Evolutionary conservation across 1,284 basidiomycete species (phyloP).

Genomic region (Apiotrichum siamense): DNA sequence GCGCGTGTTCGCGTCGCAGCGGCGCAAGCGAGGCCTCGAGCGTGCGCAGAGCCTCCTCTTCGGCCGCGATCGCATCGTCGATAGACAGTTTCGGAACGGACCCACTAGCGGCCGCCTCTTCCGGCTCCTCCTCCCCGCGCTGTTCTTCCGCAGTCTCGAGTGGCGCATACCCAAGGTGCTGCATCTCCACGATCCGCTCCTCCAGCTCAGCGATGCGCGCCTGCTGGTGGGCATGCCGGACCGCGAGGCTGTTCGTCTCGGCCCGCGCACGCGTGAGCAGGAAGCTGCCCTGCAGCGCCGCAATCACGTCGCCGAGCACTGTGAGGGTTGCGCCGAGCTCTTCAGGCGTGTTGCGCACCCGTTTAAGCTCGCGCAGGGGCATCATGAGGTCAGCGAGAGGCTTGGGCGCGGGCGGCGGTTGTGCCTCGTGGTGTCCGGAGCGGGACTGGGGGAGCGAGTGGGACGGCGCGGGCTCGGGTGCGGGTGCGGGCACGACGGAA

Average conservation of each 20-base stretch:
- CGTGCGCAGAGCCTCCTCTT: slow-evolving; percentile 36
- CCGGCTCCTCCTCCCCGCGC: not conserved
- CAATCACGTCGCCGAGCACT: slow-evolving; percentile 39
- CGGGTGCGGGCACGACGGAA: too few relatives aligned
- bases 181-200: slow-evolving; percentile 32
- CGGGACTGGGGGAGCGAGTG: not conserved
- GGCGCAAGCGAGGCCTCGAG: slow-evolving; percentile 33
- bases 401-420: slow-evolving; percentile 3
- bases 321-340: slow-evolving; percentile 35
- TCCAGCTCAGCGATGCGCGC: slow-evolving; percentile 35
- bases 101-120: too few relatives aligned
- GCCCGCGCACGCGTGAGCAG: slow-evolving; percentile 37
- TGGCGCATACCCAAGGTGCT: too few relatives aligned
- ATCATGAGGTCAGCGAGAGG: slow-evolving; percentile 24
- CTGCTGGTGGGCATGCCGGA: slow-evolving; percentile 28
- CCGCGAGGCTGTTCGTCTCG: slow-evolving; percentile 29
- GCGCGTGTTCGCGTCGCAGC: slow-evolving; percentile 13
- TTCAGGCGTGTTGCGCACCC: slow-evolving; percentile 13
- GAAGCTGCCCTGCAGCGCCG: slow-evolving; percentile 23
- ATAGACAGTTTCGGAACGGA: slow-evolving; percentile 21
- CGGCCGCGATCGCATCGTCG: slow-evolving; percentile 41
- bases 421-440: not conserved
- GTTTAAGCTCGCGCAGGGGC: slow-evolving; percentile 29
- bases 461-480: not conserved
- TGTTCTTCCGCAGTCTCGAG: not conserved